These are phyloP conservation scores for Paecilomyces dactylethromorphus DNA, from an alignment of 2,329 filamentous ascomycete species.

Conservation along the genomic window DNA sequence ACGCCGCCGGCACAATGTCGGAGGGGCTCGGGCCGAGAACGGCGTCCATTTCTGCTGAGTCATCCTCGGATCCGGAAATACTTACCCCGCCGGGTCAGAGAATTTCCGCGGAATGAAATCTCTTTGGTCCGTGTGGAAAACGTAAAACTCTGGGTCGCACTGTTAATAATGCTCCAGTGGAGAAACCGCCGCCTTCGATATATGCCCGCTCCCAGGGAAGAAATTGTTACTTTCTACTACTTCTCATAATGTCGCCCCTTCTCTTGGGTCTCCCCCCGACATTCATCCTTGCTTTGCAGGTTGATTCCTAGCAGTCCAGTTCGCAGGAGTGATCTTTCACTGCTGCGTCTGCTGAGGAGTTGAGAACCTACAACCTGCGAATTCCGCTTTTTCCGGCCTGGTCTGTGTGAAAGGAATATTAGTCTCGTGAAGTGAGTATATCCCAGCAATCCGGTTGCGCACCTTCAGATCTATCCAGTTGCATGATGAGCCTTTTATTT, in stretches of 20 bases:
- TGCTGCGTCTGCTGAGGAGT: not conserved
- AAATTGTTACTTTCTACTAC: conserved; percentile 2
- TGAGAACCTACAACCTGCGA: not conserved
- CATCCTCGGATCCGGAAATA: conserved; percentile 1
- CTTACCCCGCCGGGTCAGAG: not conserved
- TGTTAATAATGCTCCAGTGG: not conserved
- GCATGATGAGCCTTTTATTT: conserved; percentile 37
- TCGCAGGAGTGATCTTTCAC: not conserved
- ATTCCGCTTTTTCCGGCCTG: not conserved
- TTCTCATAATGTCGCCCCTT: conserved; percentile 7
- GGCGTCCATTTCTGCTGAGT: not conserved
- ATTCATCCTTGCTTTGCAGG: not conserved
- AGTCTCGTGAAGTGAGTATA: not conserved
- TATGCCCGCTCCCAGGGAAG: not conserved
- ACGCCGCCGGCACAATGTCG: too few species aligned
- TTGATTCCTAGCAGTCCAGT: not conserved
- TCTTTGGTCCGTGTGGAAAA: not conserved
- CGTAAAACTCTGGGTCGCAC: not conserved
- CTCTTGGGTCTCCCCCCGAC: conserved; percentile 1
- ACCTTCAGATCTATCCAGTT: conserved; percentile 5
- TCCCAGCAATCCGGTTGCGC: not conserved
- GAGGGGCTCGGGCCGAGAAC: too few species aligned
- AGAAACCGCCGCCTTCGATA: not conserved
- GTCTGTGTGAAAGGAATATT: not conserved
- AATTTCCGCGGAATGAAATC: not conserved